Percentiles rank a stretch among this genome's conserved stretches.
Conservation (phyloP, 345 rosid genomes). For the Citrus mangshanensis region DNA sequence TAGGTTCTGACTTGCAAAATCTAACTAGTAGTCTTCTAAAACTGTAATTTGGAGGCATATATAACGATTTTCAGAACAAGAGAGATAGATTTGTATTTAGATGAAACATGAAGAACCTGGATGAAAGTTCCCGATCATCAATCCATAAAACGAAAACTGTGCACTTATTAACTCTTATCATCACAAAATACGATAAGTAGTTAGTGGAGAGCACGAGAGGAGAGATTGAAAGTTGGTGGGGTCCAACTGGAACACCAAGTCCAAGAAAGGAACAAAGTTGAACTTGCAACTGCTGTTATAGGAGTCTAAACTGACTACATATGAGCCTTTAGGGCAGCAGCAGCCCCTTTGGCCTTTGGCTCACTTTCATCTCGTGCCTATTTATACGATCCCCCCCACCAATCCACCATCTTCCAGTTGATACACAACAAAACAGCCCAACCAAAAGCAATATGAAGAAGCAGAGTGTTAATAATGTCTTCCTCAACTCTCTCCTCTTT, state of each 20-base stretch:
- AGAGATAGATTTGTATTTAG: background rate
- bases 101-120: background rate
- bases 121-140: background rate
- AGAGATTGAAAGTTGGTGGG: background rate
- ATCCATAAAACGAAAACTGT: no score
- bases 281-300: slow-evolving; percentile 12
- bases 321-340: background rate
- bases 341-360: background rate
- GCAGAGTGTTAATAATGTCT: background rate
- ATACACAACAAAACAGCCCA: background rate
- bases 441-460: slow-evolving; percentile 10
- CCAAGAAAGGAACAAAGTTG: background rate
- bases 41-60: background rate
- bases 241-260: background rate
- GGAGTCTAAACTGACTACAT: background rate
- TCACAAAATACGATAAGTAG: background rate
- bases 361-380: background rate
- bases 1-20: no score
- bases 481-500: slow-evolving; percentile 16
- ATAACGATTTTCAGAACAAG: background rate
- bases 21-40: background rate
- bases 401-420: background rate
- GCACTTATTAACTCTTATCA: background rate
- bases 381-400: slow-evolving; percentile 2
- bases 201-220: background rate